A percentile compares a stretch with the other conserved stretches of the same genome.
Conservation (phyloP, 108 stramenopile genomes). For the Fistulifera pelliculosa region DNA sequence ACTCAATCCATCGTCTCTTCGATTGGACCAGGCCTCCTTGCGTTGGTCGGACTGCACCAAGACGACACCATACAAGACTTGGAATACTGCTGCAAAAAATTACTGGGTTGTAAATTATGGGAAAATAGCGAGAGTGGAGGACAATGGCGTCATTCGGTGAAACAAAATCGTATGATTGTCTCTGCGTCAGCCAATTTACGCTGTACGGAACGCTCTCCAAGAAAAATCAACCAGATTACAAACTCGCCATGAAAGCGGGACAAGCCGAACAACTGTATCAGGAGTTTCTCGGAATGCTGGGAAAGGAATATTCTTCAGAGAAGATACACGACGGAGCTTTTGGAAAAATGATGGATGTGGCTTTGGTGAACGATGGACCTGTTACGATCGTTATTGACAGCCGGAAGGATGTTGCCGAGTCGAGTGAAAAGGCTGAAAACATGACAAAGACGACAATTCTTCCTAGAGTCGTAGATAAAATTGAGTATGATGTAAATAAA, state of each 20-base stretch:
- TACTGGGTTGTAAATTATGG: conserved; percentile 71
- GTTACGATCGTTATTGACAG: conserved; percentile 85
- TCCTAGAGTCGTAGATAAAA: too few relatives aligned
- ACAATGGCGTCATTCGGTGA: conserved; percentile 69
- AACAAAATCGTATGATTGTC: conserved; percentile 52
- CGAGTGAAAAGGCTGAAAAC: too few relatives aligned
- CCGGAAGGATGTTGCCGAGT: too few relatives aligned
- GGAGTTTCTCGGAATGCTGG: conserved; percentile 52
- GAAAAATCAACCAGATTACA: conserved; percentile 84
- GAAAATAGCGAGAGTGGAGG: conserved; percentile 61
- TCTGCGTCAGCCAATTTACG: conserved; percentile 83
- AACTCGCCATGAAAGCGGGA: conserved; percentile 65
- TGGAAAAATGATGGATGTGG: conserved; percentile 82
- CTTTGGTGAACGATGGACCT: conserved; percentile 82
- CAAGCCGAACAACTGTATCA: conserved; percentile 57
- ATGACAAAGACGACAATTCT: too few relatives aligned
- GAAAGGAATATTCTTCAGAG: conserved; percentile 41
- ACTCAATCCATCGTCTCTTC: conserved; percentile 35
- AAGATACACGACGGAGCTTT: conserved; percentile 73
- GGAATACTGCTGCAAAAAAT: conserved; percentile 58
- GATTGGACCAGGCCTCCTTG: conserved; percentile 70
- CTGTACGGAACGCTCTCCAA: conserved; percentile 74
- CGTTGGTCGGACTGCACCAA: conserved; percentile 70
- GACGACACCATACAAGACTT: conserved; percentile 59
- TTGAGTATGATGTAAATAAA: too few relatives aligned